Base-by-base conservation (phyloP, 495 filamentous ascomycete species). In the Aspergillus heteromorphus region DNA sequence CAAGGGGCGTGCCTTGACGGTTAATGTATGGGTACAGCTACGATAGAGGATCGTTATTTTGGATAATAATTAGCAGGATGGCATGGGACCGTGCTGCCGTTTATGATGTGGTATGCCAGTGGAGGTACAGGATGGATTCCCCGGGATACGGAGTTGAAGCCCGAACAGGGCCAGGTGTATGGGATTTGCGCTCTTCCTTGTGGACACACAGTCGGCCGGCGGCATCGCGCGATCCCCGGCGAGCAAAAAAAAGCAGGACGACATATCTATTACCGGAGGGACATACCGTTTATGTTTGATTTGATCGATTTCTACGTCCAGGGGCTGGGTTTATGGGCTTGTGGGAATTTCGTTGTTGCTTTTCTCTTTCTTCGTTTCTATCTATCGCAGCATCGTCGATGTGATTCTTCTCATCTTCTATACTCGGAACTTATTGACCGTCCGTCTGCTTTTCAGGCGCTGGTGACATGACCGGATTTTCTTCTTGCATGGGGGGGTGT, bases 21-120 rank as follows among this genome's bases (percentile, higher is more conserved):
- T n/a, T 5, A 27, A 56, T 64, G 52, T 54, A 61, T 59, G 66
- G 60, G 52, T 66, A 63, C 63, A 60, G 60, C 53, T 54, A 62
- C 43, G 63, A 72, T 71, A 66, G 70, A 70, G 61, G 64, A 21
- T 48, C 45, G 36, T 54, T 62, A 20, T 61, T 59, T 68, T 65
- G 66, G 68, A 60, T 70, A 69, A 69, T 68, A 64, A 48, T 60
- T 62, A 57, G 65, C 52, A 58, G 45, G 53, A 53, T 61, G 63
- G 64, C 60, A 63, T 41, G 25, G 18, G 29, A 16, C 38, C 40
- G 19, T 40, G 48, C 52, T 45, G 27, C 52, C 45, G 55, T 56
- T 49, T 59, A 68, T 59, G 65, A 65, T 40, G 36, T 45, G 43
- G 43, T 29, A 47, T 42, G 52, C 40, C 56, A 40, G 49, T 54